A percentile compares a stretch with the other conserved stretches of the same genome.
phyloP scores from a whole-genome alignment of 495 filamentous ascomycete species.

The Neurospora tetrasperma region DNA sequence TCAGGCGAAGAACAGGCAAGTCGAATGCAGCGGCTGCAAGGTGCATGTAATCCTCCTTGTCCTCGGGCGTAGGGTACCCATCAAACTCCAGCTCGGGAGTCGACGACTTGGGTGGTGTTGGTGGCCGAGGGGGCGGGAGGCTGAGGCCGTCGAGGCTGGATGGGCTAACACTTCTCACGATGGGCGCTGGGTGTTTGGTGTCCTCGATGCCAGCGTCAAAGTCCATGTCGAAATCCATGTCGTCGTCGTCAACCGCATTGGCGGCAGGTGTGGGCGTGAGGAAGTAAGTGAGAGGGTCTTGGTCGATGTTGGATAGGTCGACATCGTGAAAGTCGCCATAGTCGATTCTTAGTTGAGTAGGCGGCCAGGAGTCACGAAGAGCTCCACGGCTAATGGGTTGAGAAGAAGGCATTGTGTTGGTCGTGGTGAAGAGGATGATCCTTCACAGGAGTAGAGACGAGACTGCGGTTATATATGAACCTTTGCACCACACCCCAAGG shows the following conservation, averaged over 20 bases:
- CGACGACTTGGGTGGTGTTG: conserved; percentile 24
- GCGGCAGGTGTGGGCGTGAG: conserved; percentile 32
- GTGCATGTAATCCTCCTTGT: conserved; percentile 32
- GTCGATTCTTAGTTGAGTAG: conserved; percentile 26
- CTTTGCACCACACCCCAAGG: not conserved
- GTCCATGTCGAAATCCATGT: conserved; percentile 38
- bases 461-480: not conserved
- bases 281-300: conserved; percentile 40
- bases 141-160: conserved; percentile 37
- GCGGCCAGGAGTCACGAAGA: conserved; percentile 19
- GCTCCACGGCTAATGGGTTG: not conserved
- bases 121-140: conserved; percentile 27
- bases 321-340: conserved; percentile 29
- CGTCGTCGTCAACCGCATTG: conserved; percentile 26
- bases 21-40: conserved; percentile 13
- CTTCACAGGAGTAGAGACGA: not conserved
- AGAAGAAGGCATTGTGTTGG: not conserved
- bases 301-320: conserved; percentile 27
- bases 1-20: conserved; percentile 15
- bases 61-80: conserved; percentile 17
- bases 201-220: conserved; percentile 44
- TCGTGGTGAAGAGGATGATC: not conserved
- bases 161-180: conserved; percentile 37
- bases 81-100: conserved; percentile 24
- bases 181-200: conserved; percentile 27